Evolutionary conservation across 2,329 filamentous ascomycete genomes (phyloP), one percentile per base, ranked within the genome.

Genomic region (Epichloe brachyelytri): DNA sequence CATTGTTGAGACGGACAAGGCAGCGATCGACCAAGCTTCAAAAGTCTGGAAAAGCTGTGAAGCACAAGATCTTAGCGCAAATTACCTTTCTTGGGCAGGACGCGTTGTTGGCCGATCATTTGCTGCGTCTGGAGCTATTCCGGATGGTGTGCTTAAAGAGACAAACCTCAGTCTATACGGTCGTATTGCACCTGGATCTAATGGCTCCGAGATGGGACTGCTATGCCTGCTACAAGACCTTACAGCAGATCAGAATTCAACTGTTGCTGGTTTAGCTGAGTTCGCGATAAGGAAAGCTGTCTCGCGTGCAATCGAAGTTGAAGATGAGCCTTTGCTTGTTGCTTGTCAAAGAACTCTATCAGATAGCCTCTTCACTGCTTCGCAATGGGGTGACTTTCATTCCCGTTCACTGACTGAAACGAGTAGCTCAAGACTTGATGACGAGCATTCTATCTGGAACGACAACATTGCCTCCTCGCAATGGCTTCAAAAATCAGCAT

Each of bases 31-130:
- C 1, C 80, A 83, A 60, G 79, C 82, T 2, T 71, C 81, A 12
- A 78, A 82, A 17, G 75, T 96, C 0, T 93, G 85, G 83, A 82
- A 83, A 62, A 89, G 86, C 41, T 86, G 88, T 57, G 75, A 78
- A 52, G 74, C 78, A n/a, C 71, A 76, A 38, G 70, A 77, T 2
- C 72, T 84, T 15, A 85, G 82, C 51, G 70, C 78, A 26, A 77
- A 80, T 15, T 96, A 93, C 63, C 71, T 88, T 1, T 71, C 86
- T 1, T 98, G 94, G 94, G 86, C 87, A 43, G 90, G 87, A 3
- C 79, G 84, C 55, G 85, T 90, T 2, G 73, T 97, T 43, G 93
- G 94, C 7, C 80, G 88, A 62, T 83, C 88, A 0, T 97, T 90
- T 66, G 82, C 85, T 39, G 78, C 86, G 15, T 86, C 82, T 30